Conservation (phyloP, 2,329 filamentous ascomycete species). For the Talaromyces amestolkiae region DNA sequence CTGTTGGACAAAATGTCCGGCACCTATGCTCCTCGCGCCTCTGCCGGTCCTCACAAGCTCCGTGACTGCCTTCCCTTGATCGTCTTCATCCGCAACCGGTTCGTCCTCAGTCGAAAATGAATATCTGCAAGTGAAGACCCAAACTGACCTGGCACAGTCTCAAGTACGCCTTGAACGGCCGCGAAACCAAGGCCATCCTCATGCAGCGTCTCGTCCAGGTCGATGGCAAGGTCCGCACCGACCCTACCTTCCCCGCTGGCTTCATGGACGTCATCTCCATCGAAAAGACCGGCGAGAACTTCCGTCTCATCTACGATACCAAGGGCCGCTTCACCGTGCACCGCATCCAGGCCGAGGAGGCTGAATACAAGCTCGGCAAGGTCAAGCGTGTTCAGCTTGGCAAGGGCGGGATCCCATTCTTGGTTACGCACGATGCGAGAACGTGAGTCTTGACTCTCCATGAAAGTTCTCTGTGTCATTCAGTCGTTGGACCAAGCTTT, state of each 20-base stretch:
- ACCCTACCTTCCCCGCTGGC: slow-evolving; percentile 92
- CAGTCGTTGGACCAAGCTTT: slow-evolving; percentile 99
- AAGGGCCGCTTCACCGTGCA: slow-evolving; percentile 99
- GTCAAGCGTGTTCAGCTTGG: slow-evolving; percentile 99
- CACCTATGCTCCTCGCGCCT: slow-evolving; percentile 68
- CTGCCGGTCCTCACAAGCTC: slow-evolving; percentile 95
- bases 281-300: slow-evolving; percentile 99
- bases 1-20: slow-evolving; percentile 99
- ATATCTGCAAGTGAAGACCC: background rate
- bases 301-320: slow-evolving; percentile 99
- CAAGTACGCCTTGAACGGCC: slow-evolving; percentile 99
- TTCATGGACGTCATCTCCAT: slow-evolving; percentile 99
- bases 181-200: slow-evolving; percentile 95
- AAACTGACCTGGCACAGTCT: slow-evolving; percentile 63
- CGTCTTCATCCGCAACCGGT: slow-evolving; percentile 86
- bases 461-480: slow-evolving; percentile 80
- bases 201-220: slow-evolving; percentile 99
- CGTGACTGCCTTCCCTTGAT: slow-evolving; percentile 98
- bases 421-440: slow-evolving; percentile 99
- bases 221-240: slow-evolving; percentile 98
- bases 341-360: slow-evolving; percentile 98
- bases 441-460: slow-evolving; percentile 78
- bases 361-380: slow-evolving; percentile 99
- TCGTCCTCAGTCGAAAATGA: slow-evolving; percentile 24
- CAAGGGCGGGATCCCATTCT: slow-evolving; percentile 99